Conservation (phyloP, 345 rosid genomes). For the Brassica napus region DNA sequence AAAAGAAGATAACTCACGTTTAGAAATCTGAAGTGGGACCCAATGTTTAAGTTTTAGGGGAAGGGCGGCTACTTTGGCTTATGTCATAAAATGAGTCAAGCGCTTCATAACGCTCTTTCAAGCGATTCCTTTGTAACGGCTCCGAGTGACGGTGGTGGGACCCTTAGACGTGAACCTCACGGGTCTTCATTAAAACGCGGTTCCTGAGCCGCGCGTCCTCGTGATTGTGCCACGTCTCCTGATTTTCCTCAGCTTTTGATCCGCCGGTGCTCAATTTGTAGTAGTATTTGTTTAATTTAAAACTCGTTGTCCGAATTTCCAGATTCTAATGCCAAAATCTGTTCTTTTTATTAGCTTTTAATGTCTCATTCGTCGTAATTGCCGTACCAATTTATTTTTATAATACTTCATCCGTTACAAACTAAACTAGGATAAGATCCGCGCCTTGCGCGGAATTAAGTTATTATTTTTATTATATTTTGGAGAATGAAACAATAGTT, state of each 20-base stretch:
- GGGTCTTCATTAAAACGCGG: constrained; percentile 34
- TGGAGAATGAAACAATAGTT: no score
- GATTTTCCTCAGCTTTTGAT: not conserved
- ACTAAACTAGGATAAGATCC: not conserved
- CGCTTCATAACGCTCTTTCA: constrained; percentile 24
- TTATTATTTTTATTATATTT: no score
- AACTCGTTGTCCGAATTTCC: not conserved
- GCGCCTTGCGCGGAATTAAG: no score
- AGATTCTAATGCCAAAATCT: constrained; percentile 25
- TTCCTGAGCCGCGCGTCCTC: constrained; percentile 38
- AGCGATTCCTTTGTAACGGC: constrained; percentile 19
- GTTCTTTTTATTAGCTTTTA: not conserved
- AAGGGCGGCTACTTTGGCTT: constrained; percentile 24
- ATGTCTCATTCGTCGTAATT: not conserved
- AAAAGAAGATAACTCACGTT: not conserved
- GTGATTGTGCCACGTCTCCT: constrained; percentile 34
- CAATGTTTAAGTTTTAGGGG: not conserved
- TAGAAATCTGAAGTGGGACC: not conserved
- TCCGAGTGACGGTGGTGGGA: constrained; percentile 17
- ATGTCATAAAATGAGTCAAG: constrained; percentile 11
- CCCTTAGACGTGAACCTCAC: constrained; percentile 27
- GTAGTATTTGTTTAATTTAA: not conserved
- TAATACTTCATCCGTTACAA: not conserved
- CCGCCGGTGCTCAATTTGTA: constrained; percentile 27
- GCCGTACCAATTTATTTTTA: not conserved